Percentiles rank a stretch among this genome's conserved stretches.
phyloP scores from a whole-genome alignment of 805 yeast species.

The Pichia rugopelliculosa region DNA sequence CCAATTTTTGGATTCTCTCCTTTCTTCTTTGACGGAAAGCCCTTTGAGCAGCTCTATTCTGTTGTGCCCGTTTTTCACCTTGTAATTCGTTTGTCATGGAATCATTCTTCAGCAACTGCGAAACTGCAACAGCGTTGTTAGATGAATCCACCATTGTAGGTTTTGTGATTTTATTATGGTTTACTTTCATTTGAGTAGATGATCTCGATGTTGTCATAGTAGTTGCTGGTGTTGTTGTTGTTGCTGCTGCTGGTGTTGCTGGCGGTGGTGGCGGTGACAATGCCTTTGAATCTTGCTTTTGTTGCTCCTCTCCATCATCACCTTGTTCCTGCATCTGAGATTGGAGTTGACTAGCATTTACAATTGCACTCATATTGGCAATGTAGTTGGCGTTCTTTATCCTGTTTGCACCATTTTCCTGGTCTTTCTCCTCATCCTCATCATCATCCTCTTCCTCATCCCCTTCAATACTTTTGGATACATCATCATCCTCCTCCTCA shows the following conservation, averaged over 20 bases:
- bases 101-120: not conserved
- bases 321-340: not conserved
- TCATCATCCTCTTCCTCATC: not conserved
- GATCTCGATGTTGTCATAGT: not conserved
- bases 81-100: not conserved
- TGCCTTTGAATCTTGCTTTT: no score
- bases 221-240: not conserved
- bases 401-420: not conserved
- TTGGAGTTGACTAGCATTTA: not conserved
- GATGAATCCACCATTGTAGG: not conserved
- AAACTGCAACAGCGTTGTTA: conserved; percentile 1
- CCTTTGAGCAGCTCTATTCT: conserved; percentile 85
- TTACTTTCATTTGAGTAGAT: not conserved
- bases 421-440: not conserved
- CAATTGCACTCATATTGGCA: conserved; percentile 1
- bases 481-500: not conserved
- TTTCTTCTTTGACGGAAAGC: conserved; percentile 86
- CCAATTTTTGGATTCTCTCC: conserved; percentile 71
- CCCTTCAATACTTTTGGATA: no score
- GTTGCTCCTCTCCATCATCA: not conserved
- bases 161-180: not conserved
- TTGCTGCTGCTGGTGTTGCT: not conserved
- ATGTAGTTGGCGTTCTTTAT: conserved; percentile 1
- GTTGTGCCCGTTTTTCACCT: conserved; percentile 73
- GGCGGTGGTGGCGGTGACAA: no score